phyloP scores from a whole-genome alignment of 2,329 filamentous ascomycete species.

The Calonectria pseudoreteaudii region DNA sequence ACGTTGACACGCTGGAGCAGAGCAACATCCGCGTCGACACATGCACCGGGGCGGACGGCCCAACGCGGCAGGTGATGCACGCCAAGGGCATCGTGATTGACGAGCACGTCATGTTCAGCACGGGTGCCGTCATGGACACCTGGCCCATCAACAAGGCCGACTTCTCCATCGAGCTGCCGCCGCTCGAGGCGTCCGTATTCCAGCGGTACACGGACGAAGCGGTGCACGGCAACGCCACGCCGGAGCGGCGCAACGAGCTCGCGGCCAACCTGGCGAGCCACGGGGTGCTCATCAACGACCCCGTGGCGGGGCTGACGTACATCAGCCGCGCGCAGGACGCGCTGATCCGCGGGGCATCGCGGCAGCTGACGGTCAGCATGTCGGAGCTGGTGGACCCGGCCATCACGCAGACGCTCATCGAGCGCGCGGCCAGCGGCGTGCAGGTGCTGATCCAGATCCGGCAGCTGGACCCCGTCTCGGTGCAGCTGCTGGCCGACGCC shows the following conservation, averaged over 20 bases:
- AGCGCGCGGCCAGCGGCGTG: not conserved
- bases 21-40: not conserved
- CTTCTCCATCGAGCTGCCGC: not conserved
- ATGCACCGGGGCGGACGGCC: not conserved
- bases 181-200: not conserved
- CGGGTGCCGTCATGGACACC: not conserved
- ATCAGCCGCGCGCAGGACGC: slow-evolving; percentile 2
- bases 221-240: not conserved
- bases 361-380: not conserved
- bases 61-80: not conserved
- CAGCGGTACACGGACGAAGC: not conserved
- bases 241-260: not conserved
- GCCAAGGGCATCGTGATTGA: slow-evolving; percentile 2
- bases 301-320: not conserved
- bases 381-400: not conserved
- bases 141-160: slow-evolving; percentile 6
- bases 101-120: not conserved
- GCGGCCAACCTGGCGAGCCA: not conserved
- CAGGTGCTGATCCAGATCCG: not conserved
- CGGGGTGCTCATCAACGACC: not conserved
- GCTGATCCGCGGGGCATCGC: not conserved
- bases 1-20: not conserved
- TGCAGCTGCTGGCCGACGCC: not conserved
- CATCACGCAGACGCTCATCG: not conserved
- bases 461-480: not conserved